phyloP scores from a whole-genome alignment of 495 filamentous ascomycete genomes.

The Achaetomiella virescens region DNA sequence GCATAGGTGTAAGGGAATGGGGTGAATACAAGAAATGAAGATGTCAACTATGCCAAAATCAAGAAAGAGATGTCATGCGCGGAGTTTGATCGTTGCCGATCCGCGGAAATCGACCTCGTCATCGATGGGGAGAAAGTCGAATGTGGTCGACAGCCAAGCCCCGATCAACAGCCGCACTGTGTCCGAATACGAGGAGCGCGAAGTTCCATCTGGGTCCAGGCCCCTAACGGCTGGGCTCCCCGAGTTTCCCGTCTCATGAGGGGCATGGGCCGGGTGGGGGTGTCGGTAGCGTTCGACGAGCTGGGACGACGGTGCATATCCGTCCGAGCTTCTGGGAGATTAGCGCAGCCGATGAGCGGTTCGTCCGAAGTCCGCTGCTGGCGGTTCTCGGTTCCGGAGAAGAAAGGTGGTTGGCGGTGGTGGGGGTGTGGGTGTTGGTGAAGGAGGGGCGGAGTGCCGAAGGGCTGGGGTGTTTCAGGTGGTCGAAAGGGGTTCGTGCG shows the following conservation, averaged over 20 bases:
- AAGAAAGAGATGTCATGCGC: neutral
- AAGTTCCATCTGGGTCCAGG: neutral
- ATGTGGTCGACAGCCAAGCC: neutral
- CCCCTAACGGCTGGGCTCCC: neutral
- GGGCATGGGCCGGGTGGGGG: neutral
- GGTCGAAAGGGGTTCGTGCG: conserved; percentile 8
- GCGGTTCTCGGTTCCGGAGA: neutral
- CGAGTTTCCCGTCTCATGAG: neutral
- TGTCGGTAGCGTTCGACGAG: neutral
- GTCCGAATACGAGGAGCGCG: neutral
- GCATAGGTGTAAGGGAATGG: neutral
- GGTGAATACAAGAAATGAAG: conserved; percentile 6
- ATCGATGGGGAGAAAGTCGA: neutral
- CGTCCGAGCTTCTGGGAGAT: neutral
- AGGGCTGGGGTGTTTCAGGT: conserved; percentile 21
- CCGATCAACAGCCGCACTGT: neutral
- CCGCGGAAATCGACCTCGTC: neutral
- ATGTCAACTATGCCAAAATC: neutral
- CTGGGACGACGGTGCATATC: neutral
- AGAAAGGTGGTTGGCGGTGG: conserved; percentile 1
- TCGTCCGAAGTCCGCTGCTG: neutral
- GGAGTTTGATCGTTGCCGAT: neutral
- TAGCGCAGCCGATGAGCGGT: neutral
- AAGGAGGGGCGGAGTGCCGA: conserved; percentile 9
- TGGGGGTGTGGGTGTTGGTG: neutral